Percentiles rank a stretch among this genome's conserved stretches.
Conservation (phyloP, 352 stramenopile genomes). For the Pythium sukuiense region DNA sequence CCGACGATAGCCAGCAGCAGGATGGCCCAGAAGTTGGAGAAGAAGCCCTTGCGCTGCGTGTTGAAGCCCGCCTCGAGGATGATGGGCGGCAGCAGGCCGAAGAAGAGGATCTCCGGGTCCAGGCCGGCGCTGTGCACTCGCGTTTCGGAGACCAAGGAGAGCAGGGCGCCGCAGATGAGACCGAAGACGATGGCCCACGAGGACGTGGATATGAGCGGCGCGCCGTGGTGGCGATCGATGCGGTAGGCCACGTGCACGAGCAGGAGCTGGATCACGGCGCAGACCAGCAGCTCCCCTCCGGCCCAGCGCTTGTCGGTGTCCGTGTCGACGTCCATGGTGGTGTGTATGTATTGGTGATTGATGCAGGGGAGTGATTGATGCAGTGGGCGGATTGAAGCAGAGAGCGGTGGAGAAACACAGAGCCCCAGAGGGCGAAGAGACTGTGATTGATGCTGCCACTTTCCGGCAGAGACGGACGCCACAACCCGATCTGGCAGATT, state of each 20-base stretch:
- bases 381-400: no score
- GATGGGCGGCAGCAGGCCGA: conserved; percentile 59
- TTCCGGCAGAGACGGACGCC: background rate
- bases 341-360: no score
- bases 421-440: background rate
- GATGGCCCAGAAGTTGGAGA: conserved; percentile 47
- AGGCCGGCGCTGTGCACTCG: conserved; percentile 18
- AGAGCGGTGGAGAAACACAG: background rate
- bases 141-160: conserved; percentile 16
- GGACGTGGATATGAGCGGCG: conserved; percentile 21
- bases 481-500: background rate
- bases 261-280: conserved; percentile 24
- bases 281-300: conserved; percentile 21
- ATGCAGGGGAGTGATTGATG: no score
- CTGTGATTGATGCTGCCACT: no score
- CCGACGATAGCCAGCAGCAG: conserved; percentile 44
- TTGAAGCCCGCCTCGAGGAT: conserved; percentile 68
- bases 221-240: conserved; percentile 19
- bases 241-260: conserved; percentile 28
- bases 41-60: conserved; percentile 62
- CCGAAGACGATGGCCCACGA: conserved; percentile 27
- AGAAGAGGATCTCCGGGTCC: conserved; percentile 43
- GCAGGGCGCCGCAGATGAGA: conserved; percentile 7
- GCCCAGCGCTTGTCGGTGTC: conserved; percentile 23
- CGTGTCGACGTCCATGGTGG: conserved; percentile 21